Base-by-base conservation (phyloP, 139 green algal genomes). In the Closterium sp. region DNA sequence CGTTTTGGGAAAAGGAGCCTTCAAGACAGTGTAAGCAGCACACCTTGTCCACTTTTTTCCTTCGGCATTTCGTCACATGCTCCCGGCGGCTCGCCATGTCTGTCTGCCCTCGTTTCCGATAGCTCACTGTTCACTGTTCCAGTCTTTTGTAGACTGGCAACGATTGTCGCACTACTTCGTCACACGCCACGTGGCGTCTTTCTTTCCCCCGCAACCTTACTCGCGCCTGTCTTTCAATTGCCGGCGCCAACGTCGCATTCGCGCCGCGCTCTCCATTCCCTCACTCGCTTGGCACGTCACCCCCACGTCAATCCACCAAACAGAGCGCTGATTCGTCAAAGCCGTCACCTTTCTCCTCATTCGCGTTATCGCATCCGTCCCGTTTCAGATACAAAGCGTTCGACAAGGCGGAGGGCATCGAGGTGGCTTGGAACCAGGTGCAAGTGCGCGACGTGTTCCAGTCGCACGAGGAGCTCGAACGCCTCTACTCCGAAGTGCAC, bases 341-440 rank as follows among this genome's bases (percentile, higher is more conserved):
- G 23, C 28, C 87, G 30, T 90, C 33, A 33, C 10, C 23, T 10
- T 84, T 90, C 23, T 33, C 5, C 84, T 90, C n/a, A 30, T 90
- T 30, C 31, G 25, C 31, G 38, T 35, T 34, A 83, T 90, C 12
- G 38, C 32, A 19, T 31, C 34, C 38, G 16, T 33, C 10, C 25
- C 12, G 55, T 76, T 76, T 16, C 89, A 92, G 89, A 34, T 99
- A 98, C 95, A 98, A 98, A 91, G 98, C 95, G 1, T 99, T 99
- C 94, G 98, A 99, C 89, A 96, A 98, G 86, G 95, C 96, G 55
- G 97, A 99, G 89, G 97, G 97, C 83, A 97, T 97, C 10, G 97
- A 99, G 92, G 97, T 99, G 5, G 98, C 98, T 2, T 99, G 98
- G 98, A 99, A 99, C 95, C 97, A 99, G 94, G 96, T 99, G 84